Percentiles rank a stretch among this genome's conserved stretches.
These are phyloP conservation scores for Pinus albicaulis DNA, from an alignment of 75 land plant genomes.

Conservation along the genomic window DNA sequence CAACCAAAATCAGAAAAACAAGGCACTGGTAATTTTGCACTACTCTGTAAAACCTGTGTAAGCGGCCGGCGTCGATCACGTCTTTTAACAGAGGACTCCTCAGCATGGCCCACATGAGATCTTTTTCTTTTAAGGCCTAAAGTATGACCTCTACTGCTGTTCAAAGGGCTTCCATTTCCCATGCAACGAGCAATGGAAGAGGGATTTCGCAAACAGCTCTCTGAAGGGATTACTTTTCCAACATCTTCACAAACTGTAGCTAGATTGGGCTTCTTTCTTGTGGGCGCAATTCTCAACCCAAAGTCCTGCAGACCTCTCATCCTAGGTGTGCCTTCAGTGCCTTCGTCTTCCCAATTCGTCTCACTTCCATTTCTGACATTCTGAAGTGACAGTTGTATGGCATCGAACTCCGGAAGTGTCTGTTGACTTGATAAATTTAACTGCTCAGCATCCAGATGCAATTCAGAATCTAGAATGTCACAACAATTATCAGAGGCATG, in stretches of 20 bases:
- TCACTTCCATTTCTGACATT: constrained; percentile 18
- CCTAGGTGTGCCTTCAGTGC: constrained; percentile 31
- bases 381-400: not conserved
- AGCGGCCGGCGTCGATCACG: constrained; percentile 47
- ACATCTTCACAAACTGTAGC: constrained; percentile 17
- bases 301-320: constrained; percentile 59
- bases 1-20: constrained; percentile 17
- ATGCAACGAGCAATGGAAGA: constrained; percentile 4
- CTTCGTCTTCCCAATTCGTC: constrained; percentile 25
- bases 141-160: constrained; percentile 16
- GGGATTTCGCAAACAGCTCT: constrained; percentile 7
- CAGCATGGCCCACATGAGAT: constrained; percentile 18
- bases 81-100: constrained; percentile 30
- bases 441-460: constrained; percentile 9
- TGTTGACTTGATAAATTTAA: constrained; percentile 7
- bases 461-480: constrained; percentile 6
- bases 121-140: constrained; percentile 27
- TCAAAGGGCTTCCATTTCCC: constrained; percentile 9
- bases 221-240: constrained; percentile 13
- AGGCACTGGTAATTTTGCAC: constrained; percentile 29
- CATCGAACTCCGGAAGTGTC: not conserved
- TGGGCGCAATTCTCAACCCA: constrained; percentile 31
- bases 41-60: constrained; percentile 42
- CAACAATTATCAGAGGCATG: not conserved
- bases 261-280: constrained; percentile 23